Base-by-base conservation (phyloP, 345 rosid genomes). In the Leavenworthia alabamica region DNA sequence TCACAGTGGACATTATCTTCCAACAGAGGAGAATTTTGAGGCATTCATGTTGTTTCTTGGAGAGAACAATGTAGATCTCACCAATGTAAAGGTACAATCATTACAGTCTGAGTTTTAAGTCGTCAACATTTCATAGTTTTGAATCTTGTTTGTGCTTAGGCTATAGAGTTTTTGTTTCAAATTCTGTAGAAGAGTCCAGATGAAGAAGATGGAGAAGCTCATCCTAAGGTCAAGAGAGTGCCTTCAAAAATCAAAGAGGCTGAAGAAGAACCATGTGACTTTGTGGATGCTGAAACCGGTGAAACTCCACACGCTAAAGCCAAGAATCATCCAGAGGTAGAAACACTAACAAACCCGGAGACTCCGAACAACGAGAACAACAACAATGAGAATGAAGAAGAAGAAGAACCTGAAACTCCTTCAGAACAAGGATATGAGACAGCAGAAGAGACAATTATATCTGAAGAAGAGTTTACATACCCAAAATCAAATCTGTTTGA, bases 1-100 rank as follows among this genome's bases (percentile, higher is more conserved):
- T 63, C 97, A 93, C 62, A 93, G 96, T 16, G 97, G 97, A 68
- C 97, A 93, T 47, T 93, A 89, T 75, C 97, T 89, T 57, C 97
- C 97, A 33, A 89, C 96, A 19, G 92, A 89, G 60, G 99, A 93
- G 72, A 93, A 93, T 70, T 89, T 87, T 52, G 80, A 74, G 71
- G 94, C 76, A 41, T 83, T 93, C 67, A 68, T 85, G 78, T 80
- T 81, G 1, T 89, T 79, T 71, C 94, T 93, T 4, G 20, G 24
- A 53, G 87, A 89, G 64, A 82, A 83, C 37, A 68, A 78, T 26
- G 84, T 93, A 17, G 94, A 93, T 65, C 85, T 89, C 33, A 66
- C 79, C 27, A 58, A 70, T 72, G 88, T 93, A 16, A 70, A 70
- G 74, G 74, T 70, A 70, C n/a, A 33, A 39, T 45, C 43, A 20